Percentiles rank a stretch among this genome's conserved stretches.
Conservation (phyloP, 106 monocot genomes). For the Phalaenopsis equestris region DNA sequence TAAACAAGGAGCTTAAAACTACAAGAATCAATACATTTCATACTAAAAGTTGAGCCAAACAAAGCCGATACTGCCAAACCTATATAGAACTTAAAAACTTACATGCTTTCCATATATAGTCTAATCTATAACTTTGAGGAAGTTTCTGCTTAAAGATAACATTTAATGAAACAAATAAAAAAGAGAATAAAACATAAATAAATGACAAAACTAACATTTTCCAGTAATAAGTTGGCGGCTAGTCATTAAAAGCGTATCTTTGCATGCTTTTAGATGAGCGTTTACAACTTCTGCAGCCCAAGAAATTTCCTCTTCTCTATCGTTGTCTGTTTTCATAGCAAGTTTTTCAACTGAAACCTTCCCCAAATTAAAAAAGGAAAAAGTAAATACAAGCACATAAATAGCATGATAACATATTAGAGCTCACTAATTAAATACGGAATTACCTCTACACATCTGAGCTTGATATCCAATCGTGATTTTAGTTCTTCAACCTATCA, state of each 20-base stretch:
- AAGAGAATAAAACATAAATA: neutral
- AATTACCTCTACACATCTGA: slow-evolving; percentile 75
- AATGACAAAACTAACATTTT: slow-evolving; percentile 42
- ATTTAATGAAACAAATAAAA: neutral
- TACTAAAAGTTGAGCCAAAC: neutral
- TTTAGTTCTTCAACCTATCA: slow-evolving; percentile 71
- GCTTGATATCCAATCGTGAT: slow-evolving; percentile 36
- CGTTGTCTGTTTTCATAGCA: slow-evolving; percentile 63
- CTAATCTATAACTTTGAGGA: neutral
- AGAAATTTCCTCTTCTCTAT: slow-evolving; percentile 72
- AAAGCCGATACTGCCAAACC: neutral
- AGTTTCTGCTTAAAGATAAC: neutral
- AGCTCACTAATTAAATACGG: neutral
- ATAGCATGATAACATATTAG: neutral
- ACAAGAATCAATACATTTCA: neutral
- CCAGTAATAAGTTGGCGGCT: slow-evolving; percentile 83
- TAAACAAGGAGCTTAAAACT: neutral
- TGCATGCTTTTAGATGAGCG: slow-evolving; percentile 57
- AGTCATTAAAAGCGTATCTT: slow-evolving; percentile 85
- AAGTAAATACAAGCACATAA: slow-evolving; percentile 1
- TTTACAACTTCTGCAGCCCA: slow-evolving; percentile 59
- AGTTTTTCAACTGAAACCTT: slow-evolving; percentile 85
- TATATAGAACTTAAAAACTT: neutral
- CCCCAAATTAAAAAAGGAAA: slow-evolving; percentile 1
- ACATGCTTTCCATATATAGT: neutral